phyloP scores from a whole-genome alignment of 2,329 filamentous ascomycete genomes.

The Aureobasidium uvarum region DNA sequence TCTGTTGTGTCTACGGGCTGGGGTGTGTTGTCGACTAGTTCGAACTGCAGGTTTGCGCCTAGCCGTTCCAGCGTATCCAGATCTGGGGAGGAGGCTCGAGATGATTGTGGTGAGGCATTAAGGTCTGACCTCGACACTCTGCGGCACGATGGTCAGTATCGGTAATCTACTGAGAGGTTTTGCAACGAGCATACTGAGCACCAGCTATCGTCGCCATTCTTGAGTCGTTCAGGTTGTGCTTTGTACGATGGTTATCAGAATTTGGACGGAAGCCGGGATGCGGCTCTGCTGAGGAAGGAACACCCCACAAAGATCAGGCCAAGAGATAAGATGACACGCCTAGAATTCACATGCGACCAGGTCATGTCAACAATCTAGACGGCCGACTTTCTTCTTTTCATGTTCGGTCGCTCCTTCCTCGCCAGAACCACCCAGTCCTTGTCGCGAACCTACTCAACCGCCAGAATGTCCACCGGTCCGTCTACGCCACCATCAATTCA shows the following conservation, averaged over 20 bases:
- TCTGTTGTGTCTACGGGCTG: background rate
- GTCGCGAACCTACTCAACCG: constrained; percentile 2
- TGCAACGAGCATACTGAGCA: background rate
- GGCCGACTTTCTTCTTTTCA: background rate
- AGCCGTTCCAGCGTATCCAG: constrained; percentile 16
- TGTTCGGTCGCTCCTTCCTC: constrained; percentile 14
- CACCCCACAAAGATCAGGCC: constrained; percentile 7
- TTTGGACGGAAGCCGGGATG: constrained; percentile 2
- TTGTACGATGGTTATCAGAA: background rate
- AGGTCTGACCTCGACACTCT: constrained; percentile 26
- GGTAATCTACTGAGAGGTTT: no score
- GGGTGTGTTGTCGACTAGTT: constrained; percentile 9
- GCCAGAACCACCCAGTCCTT: background rate
- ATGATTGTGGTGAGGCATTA: constrained; percentile 25
- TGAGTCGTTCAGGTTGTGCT: background rate
- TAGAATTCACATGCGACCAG: constrained; percentile 24
- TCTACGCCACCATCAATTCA: background rate
- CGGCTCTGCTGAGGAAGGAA: constrained; percentile 10
- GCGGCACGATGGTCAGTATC: background rate
- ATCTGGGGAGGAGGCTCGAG: constrained; percentile 21
- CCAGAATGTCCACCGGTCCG: constrained; percentile 20
- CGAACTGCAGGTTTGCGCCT: constrained; percentile 21
- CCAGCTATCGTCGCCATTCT: constrained; percentile 2
- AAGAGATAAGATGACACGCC: constrained; percentile 19
- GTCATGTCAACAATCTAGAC: constrained; percentile 6